phyloP scores from a whole-genome alignment of 306 rosid species.

The Casuarina cunninghamiana region DNA sequence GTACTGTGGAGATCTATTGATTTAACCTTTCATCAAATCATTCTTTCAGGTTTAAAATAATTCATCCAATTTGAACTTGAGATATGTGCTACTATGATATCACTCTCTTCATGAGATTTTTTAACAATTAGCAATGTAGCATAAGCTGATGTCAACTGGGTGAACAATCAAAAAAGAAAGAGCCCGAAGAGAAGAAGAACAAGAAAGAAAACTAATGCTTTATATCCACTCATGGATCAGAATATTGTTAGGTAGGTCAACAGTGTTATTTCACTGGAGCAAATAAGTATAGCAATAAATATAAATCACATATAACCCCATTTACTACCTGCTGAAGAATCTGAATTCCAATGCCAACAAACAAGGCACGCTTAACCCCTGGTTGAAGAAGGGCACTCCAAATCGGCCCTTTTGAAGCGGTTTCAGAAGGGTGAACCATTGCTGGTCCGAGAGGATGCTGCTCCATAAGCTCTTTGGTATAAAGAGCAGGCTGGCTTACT shows the following conservation, averaged over 20 bases:
- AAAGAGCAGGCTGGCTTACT: conserved; percentile 92
- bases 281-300: conserved; percentile 6
- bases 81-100: too few species aligned
- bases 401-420: conserved; percentile 55
- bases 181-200: neutral
- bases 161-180: neutral
- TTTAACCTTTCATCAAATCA: too few species aligned
- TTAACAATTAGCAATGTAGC: too few species aligned
- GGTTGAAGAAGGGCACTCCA: conserved; percentile 82
- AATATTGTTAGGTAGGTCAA: neutral
- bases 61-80: too few species aligned
- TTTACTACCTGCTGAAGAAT: conserved; percentile 75
- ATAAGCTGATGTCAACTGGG: neutral
- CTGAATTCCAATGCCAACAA: conserved; percentile 82
- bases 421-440: conserved; percentile 79
- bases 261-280: conserved; percentile 11
- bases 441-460: conserved; percentile 74
- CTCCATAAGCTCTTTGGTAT: conserved; percentile 60
- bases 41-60: too few species aligned
- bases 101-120: too few species aligned
- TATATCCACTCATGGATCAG: neutral
- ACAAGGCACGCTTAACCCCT: conserved; percentile 72
- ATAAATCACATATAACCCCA: conserved; percentile 18
- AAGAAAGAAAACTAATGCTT: neutral
- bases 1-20: too few species aligned